Base-by-base conservation (phyloP, 345 rosid species). In the Populus ilicifolia region DNA sequence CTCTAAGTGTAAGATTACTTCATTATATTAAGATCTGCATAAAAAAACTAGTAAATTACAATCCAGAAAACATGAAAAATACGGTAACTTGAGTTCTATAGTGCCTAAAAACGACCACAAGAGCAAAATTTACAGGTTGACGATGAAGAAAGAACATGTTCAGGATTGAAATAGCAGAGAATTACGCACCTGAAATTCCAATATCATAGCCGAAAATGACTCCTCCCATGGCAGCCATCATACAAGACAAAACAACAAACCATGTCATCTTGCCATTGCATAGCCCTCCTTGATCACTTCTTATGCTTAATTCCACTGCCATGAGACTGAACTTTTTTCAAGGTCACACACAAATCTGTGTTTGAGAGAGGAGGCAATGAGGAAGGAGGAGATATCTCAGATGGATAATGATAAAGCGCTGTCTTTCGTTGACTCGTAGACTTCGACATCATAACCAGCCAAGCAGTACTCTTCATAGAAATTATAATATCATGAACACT, bases 171-270 rank as follows among this genome's bases (percentile, higher is more conserved):
- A 43, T 11, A 43, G 46, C 46, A 43, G 46, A 11, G 46, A 11
- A 73, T 18, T 5, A 29, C 65, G 82, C 41, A 93, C 97, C 97
- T 78, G 95, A 80, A 75, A 89, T 89, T 54, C 98, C 98, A 69
- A 92, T 88, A 83, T 94, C 98, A 76, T 92, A 94, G 80, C 98
- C 97, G 62, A 92, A 92, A 76, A 94, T 86, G 59, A 90, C 87
- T 38, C 98, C 98, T 75, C 98, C 98, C 90, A 86, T 92, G 85
- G 92, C 93, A 25, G 98, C 98, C 90, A 90, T 86, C 80, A 89
- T 83, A 78, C 97, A 92, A 10, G 97, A 94, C 8, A 91, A 80
- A 20, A 89, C 82, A 43, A 90, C 94, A 73, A 89, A 90, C 41
- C 25, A 62, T 21, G 96, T 94, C 69, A 90, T 81, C 85, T 77